Conservation (phyloP, 768 basidiomycete species). For the Mycena kentingensis region DNA sequence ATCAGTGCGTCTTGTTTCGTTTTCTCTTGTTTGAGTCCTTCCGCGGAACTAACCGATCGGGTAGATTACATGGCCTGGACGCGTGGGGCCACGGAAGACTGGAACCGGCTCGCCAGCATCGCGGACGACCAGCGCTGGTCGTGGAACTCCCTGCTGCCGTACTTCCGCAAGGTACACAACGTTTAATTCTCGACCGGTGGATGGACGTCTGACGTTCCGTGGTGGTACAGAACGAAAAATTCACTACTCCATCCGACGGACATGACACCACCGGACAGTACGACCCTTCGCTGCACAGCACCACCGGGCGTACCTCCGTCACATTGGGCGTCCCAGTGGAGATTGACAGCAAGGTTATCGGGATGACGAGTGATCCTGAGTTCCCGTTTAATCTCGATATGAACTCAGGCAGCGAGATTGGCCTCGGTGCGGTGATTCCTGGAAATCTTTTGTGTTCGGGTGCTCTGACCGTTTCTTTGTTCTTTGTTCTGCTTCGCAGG, state of each 20-base stretch:
- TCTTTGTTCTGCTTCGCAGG: constrained; percentile 18
- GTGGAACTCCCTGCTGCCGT: constrained; percentile 35
- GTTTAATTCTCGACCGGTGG: background rate
- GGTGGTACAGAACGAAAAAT: constrained; percentile 38
- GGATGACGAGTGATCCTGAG: constrained; percentile 31
- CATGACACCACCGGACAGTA: constrained; percentile 41
- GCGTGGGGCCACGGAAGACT: constrained; percentile 35
- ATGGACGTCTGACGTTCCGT: background rate
- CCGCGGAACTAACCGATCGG: no score
- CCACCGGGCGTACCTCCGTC: constrained; percentile 33
- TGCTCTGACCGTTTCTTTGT: background rate
- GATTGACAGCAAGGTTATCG: constrained; percentile 35
- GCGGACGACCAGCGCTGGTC: constrained; percentile 40
- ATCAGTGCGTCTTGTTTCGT: no score
- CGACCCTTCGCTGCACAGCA: constrained; percentile 39
- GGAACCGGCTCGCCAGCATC: constrained; percentile 31
- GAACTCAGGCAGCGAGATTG: constrained; percentile 32
- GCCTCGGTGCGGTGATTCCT: constrained; percentile 28
- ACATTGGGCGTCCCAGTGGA: constrained; percentile 35
- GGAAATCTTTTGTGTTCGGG: no score
- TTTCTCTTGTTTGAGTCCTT: no score
- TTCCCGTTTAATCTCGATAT: constrained; percentile 33
- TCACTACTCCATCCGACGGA: constrained; percentile 36
- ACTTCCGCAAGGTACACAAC: constrained; percentile 30
- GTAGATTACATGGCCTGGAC: constrained; percentile 39